These are phyloP conservation scores for Eimeria maxima DNA, from an alignment of 169 alveolate species.

Conservation along the genomic window DNA sequence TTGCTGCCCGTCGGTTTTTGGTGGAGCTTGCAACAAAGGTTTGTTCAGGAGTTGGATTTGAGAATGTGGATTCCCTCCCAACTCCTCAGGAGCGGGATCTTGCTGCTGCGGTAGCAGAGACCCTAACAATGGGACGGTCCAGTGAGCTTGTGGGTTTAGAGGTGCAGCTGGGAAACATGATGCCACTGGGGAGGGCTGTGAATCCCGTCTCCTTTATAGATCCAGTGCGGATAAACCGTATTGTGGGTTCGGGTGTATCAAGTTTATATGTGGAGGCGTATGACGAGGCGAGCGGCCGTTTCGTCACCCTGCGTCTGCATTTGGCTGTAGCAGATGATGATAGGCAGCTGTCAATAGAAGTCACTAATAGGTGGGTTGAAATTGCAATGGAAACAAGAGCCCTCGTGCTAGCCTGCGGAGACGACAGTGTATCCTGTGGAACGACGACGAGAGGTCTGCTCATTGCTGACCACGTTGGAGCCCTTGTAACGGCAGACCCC, in stretches of 20 bases:
- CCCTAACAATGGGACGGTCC: background rate
- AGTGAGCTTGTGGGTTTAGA: background rate
- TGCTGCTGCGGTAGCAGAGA: background rate
- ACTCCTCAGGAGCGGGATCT: background rate
- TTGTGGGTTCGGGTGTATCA: background rate
- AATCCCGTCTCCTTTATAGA: background rate
- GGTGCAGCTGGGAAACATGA: background rate
- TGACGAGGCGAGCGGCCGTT: background rate
- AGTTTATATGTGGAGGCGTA: background rate
- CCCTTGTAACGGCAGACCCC: background rate
- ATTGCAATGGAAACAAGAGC: background rate
- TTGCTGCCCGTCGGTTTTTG: background rate
- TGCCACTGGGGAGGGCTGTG: conserved; percentile 3
- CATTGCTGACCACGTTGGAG: background rate
- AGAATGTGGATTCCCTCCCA: background rate
- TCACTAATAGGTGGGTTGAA: background rate
- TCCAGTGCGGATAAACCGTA: background rate
- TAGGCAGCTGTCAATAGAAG: background rate
- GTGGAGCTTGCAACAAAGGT: background rate
- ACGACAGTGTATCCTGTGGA: background rate
- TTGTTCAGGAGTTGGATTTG: background rate
- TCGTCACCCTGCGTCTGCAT: background rate
- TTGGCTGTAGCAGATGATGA: background rate
- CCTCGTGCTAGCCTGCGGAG: background rate
- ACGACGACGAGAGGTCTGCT: background rate